phyloP scores from a whole-genome alignment of 2,329 filamentous ascomycete genomes.

The Lecanoromycetidae sp. region DNA sequence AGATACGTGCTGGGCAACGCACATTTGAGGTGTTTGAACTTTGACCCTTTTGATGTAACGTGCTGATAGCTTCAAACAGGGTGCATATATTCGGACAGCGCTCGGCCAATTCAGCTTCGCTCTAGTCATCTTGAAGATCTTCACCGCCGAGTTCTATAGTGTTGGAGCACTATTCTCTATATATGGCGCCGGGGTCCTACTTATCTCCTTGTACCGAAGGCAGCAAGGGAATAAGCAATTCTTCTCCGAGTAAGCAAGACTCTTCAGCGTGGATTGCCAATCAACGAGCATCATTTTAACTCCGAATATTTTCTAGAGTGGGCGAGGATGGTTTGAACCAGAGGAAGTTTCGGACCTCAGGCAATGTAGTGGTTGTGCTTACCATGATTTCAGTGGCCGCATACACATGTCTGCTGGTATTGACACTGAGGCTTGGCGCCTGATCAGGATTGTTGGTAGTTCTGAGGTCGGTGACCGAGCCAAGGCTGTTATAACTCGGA shows the following conservation, averaged over 20 bases:
- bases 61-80: conserved; percentile 33
- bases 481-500: background rate
- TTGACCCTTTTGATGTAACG: background rate
- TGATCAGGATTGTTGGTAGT: background rate
- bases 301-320: too few relatives aligned
- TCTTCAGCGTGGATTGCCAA: too few relatives aligned
- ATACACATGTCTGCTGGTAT: conserved; percentile 46
- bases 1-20: conserved; percentile 85
- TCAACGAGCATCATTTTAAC: too few relatives aligned
- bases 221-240: conserved; percentile 92
- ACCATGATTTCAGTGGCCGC: conserved; percentile 51
- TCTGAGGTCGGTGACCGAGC: background rate
- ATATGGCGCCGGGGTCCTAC: conserved; percentile 74
- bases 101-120: conserved; percentile 92
- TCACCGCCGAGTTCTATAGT: conserved; percentile 43
- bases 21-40: conserved; percentile 59
- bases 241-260: conserved; percentile 56
- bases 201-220: conserved; percentile 72
- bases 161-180: conserved; percentile 74
- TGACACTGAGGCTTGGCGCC: conserved; percentile 40
- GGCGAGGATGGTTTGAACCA: conserved; percentile 48
- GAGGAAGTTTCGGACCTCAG: conserved; percentile 53
- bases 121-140: conserved; percentile 89
- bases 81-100: conserved; percentile 83
- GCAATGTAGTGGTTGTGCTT: conserved; percentile 52